These are phyloP conservation scores for Globisporangium apiculatum DNA, from an alignment of 352 stramenopile species.

Conservation along the genomic window DNA sequence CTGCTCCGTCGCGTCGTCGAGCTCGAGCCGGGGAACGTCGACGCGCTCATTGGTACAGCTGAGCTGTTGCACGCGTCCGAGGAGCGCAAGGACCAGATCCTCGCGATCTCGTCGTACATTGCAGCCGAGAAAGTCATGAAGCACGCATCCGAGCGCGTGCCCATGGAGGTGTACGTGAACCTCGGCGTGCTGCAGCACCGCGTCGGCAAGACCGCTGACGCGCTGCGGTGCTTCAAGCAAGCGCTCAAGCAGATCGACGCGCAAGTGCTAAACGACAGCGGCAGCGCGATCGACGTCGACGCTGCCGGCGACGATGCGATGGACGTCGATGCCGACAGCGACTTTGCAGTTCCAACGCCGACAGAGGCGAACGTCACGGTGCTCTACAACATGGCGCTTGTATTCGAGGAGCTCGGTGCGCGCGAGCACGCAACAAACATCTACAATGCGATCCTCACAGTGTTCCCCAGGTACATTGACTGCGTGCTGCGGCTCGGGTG, in stretches of 20 bases:
- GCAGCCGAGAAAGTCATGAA: conserved; percentile 85
- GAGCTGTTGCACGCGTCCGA: conserved; percentile 72
- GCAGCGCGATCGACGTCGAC: conserved; percentile 12
- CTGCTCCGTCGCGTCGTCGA: conserved; percentile 80
- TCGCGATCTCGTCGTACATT: conserved; percentile 87
- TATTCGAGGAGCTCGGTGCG: conserved; percentile 91
- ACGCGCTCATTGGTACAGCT: conserved; percentile 75
- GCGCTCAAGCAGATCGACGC: conserved; percentile 53
- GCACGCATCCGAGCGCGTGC: conserved; percentile 69
- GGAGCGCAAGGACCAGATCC: conserved; percentile 84
- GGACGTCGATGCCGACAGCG: conserved; percentile 28
- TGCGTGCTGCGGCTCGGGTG: conserved; percentile 91
- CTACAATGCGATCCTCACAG: conserved; percentile 91
- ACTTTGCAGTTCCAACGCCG: conserved; percentile 34
- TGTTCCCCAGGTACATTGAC: conserved; percentile 93
- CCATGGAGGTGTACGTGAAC: conserved; percentile 83
- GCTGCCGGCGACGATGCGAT: conserved; percentile 24
- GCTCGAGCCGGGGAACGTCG: conserved; percentile 78
- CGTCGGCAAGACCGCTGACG: conserved; percentile 85
- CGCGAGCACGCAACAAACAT: conserved; percentile 87
- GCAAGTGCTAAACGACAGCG: conserved; percentile 24
- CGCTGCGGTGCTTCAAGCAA: conserved; percentile 88
- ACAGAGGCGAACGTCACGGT: conserved; percentile 88
- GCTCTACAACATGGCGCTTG: conserved; percentile 93
- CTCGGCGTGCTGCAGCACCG: conserved; percentile 76